Evolutionary conservation across 2,329 filamentous ascomycete species (phyloP).

Genomic region (Trichophyton rubrum): DNA sequence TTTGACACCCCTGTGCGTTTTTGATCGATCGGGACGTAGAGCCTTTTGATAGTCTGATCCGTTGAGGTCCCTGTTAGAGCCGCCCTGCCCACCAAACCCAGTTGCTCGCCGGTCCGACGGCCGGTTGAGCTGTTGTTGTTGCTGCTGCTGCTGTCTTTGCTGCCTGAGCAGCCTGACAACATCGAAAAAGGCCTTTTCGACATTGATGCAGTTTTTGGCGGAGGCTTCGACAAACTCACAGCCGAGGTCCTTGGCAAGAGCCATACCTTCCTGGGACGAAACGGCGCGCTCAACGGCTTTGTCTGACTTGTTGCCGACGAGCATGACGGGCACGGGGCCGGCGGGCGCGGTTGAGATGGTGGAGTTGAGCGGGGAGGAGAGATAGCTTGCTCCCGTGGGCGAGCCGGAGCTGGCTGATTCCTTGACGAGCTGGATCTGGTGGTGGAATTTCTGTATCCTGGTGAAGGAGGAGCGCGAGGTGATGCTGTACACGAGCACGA

Average conservation of each 20-base stretch:
- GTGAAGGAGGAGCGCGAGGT: conserved; percentile 91
- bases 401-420: conserved; percentile 56
- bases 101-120: conserved; percentile 27
- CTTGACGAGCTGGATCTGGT: conserved; percentile 94
- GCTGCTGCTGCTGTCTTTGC: conserved; percentile 51
- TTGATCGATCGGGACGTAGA: conserved; percentile 28
- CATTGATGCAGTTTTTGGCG: conserved; percentile 95
- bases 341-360: conserved; percentile 38
- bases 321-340: conserved; percentile 76
- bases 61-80: conserved; percentile 11
- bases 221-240: conserved; percentile 97
- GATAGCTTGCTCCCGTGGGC: conserved; percentile 39
- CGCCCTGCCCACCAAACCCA: conserved; percentile 21
- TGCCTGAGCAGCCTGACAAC: conserved; percentile 82
- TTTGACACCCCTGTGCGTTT: conserved; percentile 25
- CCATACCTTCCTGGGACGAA: conserved; percentile 88
- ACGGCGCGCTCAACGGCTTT: conserved; percentile 91
- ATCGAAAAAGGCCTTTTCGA: conserved; percentile 97
- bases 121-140: conserved; percentile 17
- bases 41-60: conserved; percentile 29
- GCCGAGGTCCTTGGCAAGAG: conserved; percentile 77
- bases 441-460: conserved; percentile 88
- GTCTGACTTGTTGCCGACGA: conserved; percentile 98
- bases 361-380: conserved; percentile 37
- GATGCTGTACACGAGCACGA: conserved; percentile 96